A percentile compares a stretch with the other conserved stretches of the same genome.
Evolutionary conservation across 2,329 filamentous ascomycete genomes (phyloP).

Genomic region (Sordariomycetes sp.): DNA sequence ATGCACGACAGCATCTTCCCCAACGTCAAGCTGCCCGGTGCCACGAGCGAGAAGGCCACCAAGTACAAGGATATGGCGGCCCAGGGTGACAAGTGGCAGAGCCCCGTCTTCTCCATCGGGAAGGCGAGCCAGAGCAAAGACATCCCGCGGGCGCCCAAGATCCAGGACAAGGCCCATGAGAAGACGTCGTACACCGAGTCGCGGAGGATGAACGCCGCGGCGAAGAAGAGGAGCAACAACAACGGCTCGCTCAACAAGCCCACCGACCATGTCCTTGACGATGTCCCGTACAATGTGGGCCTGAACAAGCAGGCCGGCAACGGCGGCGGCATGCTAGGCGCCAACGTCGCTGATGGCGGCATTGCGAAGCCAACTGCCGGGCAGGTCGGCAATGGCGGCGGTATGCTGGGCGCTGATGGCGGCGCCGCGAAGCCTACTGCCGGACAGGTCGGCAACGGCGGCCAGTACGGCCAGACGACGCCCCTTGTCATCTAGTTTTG

Average conservation of each 20-base stretch:
- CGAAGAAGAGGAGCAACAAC: neutral
- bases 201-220: neutral
- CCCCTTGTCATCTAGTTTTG: neutral
- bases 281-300: neutral
- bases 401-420: neutral
- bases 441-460: neutral
- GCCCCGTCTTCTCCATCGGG: constrained; percentile 83
- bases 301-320: neutral
- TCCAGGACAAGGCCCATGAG: constrained; percentile 27
- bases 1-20: constrained; percentile 85
- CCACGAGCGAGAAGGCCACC: constrained; percentile 56
- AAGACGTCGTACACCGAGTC: neutral
- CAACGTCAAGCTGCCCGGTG: constrained; percentile 60
- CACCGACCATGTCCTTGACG: neutral
- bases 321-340: neutral
- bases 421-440: neutral
- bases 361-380: neutral
- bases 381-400: neutral
- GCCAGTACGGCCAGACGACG: neutral
- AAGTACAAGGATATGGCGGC: constrained; percentile 84
- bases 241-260: neutral
- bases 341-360: neutral
- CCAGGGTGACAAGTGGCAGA: constrained; percentile 91
- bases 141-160: constrained; percentile 47
- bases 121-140: constrained; percentile 57